Evolutionary conservation across 148 eudicot species (phyloP).

Genomic region (Persicaria maculosa): DNA sequence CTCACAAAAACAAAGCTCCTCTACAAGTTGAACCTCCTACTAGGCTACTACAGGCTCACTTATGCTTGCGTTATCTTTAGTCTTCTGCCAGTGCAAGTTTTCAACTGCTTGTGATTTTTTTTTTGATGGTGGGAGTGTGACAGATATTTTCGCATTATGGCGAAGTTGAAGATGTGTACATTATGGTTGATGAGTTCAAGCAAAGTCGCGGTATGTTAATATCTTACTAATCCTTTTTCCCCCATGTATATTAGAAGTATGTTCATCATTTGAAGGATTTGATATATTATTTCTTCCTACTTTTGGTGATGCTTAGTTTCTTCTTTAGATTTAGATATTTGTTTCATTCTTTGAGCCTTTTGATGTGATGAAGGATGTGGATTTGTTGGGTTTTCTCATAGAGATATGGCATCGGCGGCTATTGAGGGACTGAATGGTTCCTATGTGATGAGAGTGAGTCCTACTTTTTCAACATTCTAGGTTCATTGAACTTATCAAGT

Average conservation of each 20-base stretch:
- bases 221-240: constrained; percentile 11
- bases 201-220: constrained; percentile 65
- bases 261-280: constrained; percentile 7
- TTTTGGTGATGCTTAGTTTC: background rate
- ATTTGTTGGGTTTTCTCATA: constrained; percentile 59
- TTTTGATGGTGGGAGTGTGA: background rate
- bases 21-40: background rate
- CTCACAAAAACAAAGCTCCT: background rate
- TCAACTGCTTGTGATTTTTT: constrained; percentile 9
- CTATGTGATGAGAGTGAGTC: constrained; percentile 69
- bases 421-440: constrained; percentile 68
- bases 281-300: background rate
- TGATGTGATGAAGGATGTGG: constrained; percentile 53
- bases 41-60: background rate
- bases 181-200: constrained; percentile 57
- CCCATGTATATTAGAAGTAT: background rate
- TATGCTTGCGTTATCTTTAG: constrained; percentile 1
- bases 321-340: background rate
- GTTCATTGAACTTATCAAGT: constrained; percentile 1
- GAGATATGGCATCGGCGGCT: constrained; percentile 93
- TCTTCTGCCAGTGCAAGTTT: background rate
- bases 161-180: constrained; percentile 53
- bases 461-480: constrained; percentile 15
- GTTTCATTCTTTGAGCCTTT: constrained; percentile 9
- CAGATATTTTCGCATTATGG: constrained; percentile 87